A percentile compares a stretch with the other conserved stretches of the same genome.
phyloP scores from a whole-genome alignment of 2,329 filamentous ascomycete genomes.

The Clathrospora elynae region DNA sequence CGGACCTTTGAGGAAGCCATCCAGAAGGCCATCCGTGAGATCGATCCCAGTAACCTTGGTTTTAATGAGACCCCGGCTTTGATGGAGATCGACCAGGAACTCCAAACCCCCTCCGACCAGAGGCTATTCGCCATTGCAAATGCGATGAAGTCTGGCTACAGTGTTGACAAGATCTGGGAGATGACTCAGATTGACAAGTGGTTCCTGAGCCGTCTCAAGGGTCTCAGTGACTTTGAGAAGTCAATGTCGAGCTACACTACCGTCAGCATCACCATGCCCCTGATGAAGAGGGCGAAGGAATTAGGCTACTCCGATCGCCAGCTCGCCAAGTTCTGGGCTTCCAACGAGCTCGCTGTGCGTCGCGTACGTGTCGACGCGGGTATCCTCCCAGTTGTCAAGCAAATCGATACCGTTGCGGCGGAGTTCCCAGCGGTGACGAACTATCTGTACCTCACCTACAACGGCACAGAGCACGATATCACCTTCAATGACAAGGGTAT shows the following conservation, averaged over 20 bases:
- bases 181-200: conserved; percentile 98
- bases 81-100: conserved; percentile 94
- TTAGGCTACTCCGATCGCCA: conserved; percentile 94
- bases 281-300: conserved; percentile 85
- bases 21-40: conserved; percentile 94
- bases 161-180: conserved; percentile 96
- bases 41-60: conserved; percentile 93
- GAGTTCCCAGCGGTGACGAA: conserved; percentile 96
- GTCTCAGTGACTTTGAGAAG: conserved; percentile 86
- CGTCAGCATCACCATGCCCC: conserved; percentile 64
- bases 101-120: conserved; percentile 97
- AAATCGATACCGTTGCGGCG: conserved; percentile 97
- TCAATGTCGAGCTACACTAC: conserved; percentile 73
- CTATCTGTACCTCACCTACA: conserved; percentile 96
- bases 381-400: conserved; percentile 89
- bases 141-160: conserved; percentile 92
- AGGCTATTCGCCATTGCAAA: conserved; percentile 97
- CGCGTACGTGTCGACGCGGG: conserved; percentile 82
- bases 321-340: conserved; percentile 90
- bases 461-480: conserved; percentile 84
- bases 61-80: conserved; percentile 85
- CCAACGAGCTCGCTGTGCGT: conserved; percentile 89
- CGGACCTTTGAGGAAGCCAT: conserved; percentile 97
- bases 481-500: conserved; percentile 86
- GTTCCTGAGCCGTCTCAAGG: conserved; percentile 93